Percentiles rank a stretch among this genome's conserved stretches.
Conservation (phyloP, 106 monocot species). For the Allium fistulosum region DNA sequence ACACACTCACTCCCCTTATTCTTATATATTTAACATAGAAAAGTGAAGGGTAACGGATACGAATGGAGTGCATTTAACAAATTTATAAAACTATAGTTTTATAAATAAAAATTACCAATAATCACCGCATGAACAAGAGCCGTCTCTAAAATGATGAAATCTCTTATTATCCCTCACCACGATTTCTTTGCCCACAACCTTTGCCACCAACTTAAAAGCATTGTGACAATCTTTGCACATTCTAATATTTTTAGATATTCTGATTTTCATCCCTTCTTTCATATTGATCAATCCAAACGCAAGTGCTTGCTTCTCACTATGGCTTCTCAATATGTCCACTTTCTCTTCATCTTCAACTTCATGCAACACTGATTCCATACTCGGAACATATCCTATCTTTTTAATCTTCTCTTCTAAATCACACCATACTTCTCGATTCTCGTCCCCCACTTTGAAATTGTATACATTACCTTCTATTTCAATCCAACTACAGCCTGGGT, state of each 20-base stretch:
- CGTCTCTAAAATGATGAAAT: constrained; percentile 49
- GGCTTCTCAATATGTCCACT: constrained; percentile 31
- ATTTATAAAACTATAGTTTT: too few species aligned
- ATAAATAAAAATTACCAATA: constrained; percentile 22
- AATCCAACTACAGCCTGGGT: constrained; percentile 67
- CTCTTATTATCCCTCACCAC: constrained; percentile 51
- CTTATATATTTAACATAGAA: too few species aligned
- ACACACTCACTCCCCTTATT: too few species aligned
- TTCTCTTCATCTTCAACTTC: constrained; percentile 50
- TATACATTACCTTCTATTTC: constrained; percentile 37
- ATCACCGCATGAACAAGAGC: constrained; percentile 48
- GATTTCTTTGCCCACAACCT: constrained; percentile 34
- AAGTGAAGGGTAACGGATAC: too few species aligned
- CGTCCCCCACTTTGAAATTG: constrained; percentile 32
- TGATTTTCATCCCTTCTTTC: constrained; percentile 11
- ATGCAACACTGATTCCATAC: constrained; percentile 38
- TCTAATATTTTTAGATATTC: constrained; percentile 49
- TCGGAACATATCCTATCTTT: constrained; percentile 44
- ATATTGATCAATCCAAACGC: constrained; percentile 40
- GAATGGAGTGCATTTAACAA: too few species aligned
- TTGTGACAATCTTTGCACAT: constrained; percentile 59
- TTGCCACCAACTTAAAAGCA: constrained; percentile 37
- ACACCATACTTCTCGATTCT: constrained; percentile 23
- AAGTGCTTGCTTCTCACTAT: constrained; percentile 61
- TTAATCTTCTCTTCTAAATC: constrained; percentile 40